Base-by-base conservation (phyloP, 495 filamentous ascomycete species). In the Penicillium psychrofluorescens region DNA sequence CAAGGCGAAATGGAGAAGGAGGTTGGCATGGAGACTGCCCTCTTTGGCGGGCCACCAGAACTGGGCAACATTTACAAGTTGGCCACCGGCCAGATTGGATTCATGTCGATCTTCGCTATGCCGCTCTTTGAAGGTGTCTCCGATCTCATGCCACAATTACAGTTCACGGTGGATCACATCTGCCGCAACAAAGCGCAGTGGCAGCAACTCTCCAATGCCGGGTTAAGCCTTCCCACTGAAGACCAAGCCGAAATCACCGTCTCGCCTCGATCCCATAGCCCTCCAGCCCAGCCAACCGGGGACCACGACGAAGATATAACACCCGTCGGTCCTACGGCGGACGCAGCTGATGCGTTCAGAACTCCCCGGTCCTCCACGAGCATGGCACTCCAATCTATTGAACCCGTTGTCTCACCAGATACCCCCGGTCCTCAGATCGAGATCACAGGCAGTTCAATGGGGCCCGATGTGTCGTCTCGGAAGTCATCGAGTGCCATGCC, bases 21-120 rank as follows among this genome's bases (percentile, higher is more conserved):
- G 58, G 77, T 96, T 11, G 78, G 82, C 7, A 94, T 97, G 55
- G 78, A 83, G 37, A 88, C 90, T 2, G 87, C 90, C 15, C 74
- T 97, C 2, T 86, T 94, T 53, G 84, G 80, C 40, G 80, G 88
- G 1, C 83, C 84, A 9, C 91, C 92, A 7, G 85, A 88, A 49
- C 77, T 86, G 38, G 89, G 91, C 41, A 84, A 88, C 41, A 53
- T 89, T 8, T 75, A 81, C 59, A 89, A 90, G 35, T 75, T 96
- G n/a, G 84, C 81, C 40, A 83, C 83, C 29, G 84, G 88, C 10
- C 94, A 98, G 64, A 85, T 95, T 51, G 81, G 85, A 28, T 98
- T 98, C 68, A 95, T 98, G 86, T 92, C 85, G 43, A 76, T 95
- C 46, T 97, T 97, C 58, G 92, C 91, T 14, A 75, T 85, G 31